These are phyloP conservation scores for Penicillium robsamsonii DNA, from an alignment of 495 filamentous ascomycete species.

Conservation along the genomic window DNA sequence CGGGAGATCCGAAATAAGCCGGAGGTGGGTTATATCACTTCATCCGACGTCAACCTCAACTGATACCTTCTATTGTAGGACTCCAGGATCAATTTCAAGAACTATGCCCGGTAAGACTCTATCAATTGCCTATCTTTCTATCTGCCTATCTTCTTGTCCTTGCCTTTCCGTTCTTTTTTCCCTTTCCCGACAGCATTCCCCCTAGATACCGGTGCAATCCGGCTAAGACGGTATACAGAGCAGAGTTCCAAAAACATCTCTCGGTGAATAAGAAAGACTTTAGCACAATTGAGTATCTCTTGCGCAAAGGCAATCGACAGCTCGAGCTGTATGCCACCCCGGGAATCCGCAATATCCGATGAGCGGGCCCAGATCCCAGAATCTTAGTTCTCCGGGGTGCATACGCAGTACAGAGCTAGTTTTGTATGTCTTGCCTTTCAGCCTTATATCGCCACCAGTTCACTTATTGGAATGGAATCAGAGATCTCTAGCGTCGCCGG, in stretches of 20 bases:
- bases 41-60: neutral
- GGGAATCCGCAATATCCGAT: slow-evolving; percentile 75
- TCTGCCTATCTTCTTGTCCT: neutral
- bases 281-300: slow-evolving; percentile 77
- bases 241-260: slow-evolving; percentile 72
- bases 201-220: slow-evolving; percentile 7
- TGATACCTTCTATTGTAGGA: slow-evolving; percentile 38
- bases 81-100: slow-evolving; percentile 51
- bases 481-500: neutral
- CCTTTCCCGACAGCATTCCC: slow-evolving; percentile 7
- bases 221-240: slow-evolving; percentile 42
- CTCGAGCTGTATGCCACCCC: slow-evolving; percentile 80
- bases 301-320: slow-evolving; percentile 81
- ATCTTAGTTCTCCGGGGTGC: neutral
- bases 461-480: neutral
- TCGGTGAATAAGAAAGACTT: slow-evolving; percentile 85
- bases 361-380: slow-evolving; percentile 10
- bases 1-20: slow-evolving; percentile 81
- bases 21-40: slow-evolving; percentile 46
- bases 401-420: neutral
- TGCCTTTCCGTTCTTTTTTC: neutral
- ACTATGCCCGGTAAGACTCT: slow-evolving; percentile 52
- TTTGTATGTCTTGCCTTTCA: neutral
- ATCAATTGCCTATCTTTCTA: slow-evolving; percentile 3
- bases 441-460: neutral